Evolutionary conservation across 2,329 filamentous ascomycete species (phyloP).

Genomic region (Ceratocystis eucalypticola): DNA sequence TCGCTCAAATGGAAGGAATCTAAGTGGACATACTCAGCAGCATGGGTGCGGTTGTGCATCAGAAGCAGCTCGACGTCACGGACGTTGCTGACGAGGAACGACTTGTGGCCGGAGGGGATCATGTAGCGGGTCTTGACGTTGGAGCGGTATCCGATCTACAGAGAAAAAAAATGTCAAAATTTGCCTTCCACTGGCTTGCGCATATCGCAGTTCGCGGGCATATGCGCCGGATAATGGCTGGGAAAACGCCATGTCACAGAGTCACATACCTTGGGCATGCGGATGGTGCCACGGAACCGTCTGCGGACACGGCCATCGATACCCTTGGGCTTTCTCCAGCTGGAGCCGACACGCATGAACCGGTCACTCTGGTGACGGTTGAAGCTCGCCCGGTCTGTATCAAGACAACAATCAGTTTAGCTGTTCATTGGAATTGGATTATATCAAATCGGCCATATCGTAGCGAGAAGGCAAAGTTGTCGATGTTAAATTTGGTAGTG

Average conservation of each 20-base stretch:
- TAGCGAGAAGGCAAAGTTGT: not conserved
- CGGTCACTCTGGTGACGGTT: slow-evolving; percentile 93
- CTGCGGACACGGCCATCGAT: slow-evolving; percentile 97
- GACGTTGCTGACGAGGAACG: slow-evolving; percentile 96
- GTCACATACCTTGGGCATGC: slow-evolving; percentile 89
- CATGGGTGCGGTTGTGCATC: slow-evolving; percentile 99
- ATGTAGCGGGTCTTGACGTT: slow-evolving; percentile 99
- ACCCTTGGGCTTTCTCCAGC: slow-evolving; percentile 99
- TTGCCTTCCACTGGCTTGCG: not conserved
- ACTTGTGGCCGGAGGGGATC: slow-evolving; percentile 99
- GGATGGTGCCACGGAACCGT: slow-evolving; percentile 89
- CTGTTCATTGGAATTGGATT: slow-evolving; percentile 8
- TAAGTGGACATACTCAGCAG: slow-evolving; percentile 69
- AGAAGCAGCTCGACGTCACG: slow-evolving; percentile 93
- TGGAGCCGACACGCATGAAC: slow-evolving; percentile 80
- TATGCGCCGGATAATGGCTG: not conserved
- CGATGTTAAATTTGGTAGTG: not conserved
- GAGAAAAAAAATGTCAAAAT: not conserved
- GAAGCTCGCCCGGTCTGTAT: slow-evolving; percentile 81
- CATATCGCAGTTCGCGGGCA: not conserved
- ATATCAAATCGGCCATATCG: not conserved
- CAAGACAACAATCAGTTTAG: slow-evolving; percentile 20
- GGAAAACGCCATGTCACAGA: not conserved
- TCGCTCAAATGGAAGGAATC: not conserved
- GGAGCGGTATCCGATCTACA: slow-evolving; percentile 90